These are phyloP conservation scores for Casuarina cunninghamiana DNA, from an alignment of 306 rosid species.

Conservation along the genomic window DNA sequence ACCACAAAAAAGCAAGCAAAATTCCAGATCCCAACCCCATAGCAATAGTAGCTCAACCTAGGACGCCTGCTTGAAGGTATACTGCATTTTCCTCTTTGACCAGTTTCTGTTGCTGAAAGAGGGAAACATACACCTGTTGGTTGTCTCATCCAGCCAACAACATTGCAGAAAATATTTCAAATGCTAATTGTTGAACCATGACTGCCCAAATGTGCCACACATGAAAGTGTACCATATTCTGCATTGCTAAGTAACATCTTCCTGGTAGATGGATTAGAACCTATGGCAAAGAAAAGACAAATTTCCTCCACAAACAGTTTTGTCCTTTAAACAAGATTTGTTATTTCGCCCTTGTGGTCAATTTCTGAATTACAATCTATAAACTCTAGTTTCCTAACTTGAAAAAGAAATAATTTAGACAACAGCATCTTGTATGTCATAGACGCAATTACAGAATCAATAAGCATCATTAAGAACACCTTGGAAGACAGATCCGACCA, in stretches of 20 bases:
- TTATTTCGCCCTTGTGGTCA: background rate
- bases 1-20: background rate
- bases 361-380: background rate
- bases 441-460: background rate
- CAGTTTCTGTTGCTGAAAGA: background rate
- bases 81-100: background rate
- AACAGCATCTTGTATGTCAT: background rate
- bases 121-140: background rate
- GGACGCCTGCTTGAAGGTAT: background rate
- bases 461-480: background rate
- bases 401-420: background rate
- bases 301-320: background rate
- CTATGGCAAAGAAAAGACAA: background rate
- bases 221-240: background rate
- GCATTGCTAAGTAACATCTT: background rate
- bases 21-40: background rate
- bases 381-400: background rate
- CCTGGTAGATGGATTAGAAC: background rate
- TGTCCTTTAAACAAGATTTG: background rate
- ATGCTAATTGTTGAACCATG: background rate
- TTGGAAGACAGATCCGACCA: background rate
- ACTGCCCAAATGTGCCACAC: background rate
- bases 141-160: background rate
- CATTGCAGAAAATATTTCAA: background rate
- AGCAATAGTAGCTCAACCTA: too few species aligned